Evolutionary conservation across 202 grass and related monocot genomes (phyloP).

Genomic region (Saccharum hybrid): DNA sequence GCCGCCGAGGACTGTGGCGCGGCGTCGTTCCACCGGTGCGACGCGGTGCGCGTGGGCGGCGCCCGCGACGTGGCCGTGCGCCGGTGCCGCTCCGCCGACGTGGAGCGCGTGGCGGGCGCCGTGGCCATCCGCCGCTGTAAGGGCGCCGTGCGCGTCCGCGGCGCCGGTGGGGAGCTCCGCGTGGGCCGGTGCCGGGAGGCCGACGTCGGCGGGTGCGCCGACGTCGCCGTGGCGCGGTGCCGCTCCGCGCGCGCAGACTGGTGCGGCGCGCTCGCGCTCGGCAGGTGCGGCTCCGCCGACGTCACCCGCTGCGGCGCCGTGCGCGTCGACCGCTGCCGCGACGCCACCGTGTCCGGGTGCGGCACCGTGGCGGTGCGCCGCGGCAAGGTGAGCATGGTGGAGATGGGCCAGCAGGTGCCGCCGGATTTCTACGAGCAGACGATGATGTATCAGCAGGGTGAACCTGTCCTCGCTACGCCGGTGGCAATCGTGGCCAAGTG

Average conservation of each 20-base stretch:
- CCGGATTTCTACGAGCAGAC: neutral
- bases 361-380: conserved; percentile 48
- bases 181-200: conserved; percentile 52
- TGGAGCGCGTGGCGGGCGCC: conserved; percentile 48
- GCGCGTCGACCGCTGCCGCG: conserved; percentile 53
- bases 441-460: conserved; percentile 5
- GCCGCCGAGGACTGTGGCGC: conserved; percentile 43
- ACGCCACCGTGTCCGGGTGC: conserved; percentile 49
- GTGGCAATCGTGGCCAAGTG: conserved; percentile 34
- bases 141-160: conserved; percentile 49
- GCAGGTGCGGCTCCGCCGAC: conserved; percentile 51
- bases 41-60: conserved; percentile 49
- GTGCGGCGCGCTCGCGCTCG: conserved; percentile 54
- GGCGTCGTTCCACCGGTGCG: conserved; percentile 51
- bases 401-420: conserved; percentile 16
- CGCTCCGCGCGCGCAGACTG: conserved; percentile 53
- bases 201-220: conserved; percentile 53
- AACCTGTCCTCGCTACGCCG: neutral
- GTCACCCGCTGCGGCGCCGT: conserved; percentile 59
- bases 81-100: conserved; percentile 55
- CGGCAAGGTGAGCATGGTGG: conserved; percentile 52
- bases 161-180: conserved; percentile 56
- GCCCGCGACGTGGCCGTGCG: conserved; percentile 48
- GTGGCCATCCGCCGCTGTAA: conserved; percentile 54
- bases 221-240: conserved; percentile 48